These are phyloP conservation scores for Argentina anserina DNA, from an alignment of 306 rosid species.

Conservation along the genomic window DNA sequence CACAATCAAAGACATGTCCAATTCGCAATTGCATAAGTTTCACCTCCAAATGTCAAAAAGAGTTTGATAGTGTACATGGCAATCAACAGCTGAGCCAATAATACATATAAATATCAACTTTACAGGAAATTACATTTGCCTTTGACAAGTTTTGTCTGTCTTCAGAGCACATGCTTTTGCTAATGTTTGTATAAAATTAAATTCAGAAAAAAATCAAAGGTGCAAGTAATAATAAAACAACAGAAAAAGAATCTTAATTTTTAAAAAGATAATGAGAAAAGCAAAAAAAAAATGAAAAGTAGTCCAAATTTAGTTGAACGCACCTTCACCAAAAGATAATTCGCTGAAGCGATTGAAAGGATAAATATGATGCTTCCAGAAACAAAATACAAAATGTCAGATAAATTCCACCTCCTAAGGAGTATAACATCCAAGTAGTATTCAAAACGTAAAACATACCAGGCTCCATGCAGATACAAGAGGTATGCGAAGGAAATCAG, in stretches of 20 bases:
- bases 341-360: constrained; percentile 63
- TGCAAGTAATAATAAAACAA: not conserved
- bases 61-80: not conserved
- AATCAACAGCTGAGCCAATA: not conserved
- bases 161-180: not conserved
- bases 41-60: not conserved
- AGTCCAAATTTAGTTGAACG: constrained; percentile 19
- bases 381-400: constrained; percentile 26
- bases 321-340: constrained; percentile 86
- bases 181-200: not conserved
- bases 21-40: not conserved
- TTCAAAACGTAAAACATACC: constrained; percentile 42
- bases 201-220: not conserved
- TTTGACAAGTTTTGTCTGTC: not conserved
- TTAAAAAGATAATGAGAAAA: not conserved
- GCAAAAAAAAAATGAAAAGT: not conserved
- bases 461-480: constrained; percentile 85
- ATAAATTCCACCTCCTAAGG: not conserved
- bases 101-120: not conserved
- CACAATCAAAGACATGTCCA: not conserved
- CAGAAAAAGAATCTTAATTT: too few relatives aligned
- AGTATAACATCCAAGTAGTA: not conserved
- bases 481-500: constrained; percentile 67
- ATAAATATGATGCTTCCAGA: constrained; percentile 62
- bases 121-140: not conserved